Percentiles rank a stretch among this genome's conserved stretches.
Conservation (phyloP, 805 yeast species). For the Hanseniaspora osmophila region DNA sequence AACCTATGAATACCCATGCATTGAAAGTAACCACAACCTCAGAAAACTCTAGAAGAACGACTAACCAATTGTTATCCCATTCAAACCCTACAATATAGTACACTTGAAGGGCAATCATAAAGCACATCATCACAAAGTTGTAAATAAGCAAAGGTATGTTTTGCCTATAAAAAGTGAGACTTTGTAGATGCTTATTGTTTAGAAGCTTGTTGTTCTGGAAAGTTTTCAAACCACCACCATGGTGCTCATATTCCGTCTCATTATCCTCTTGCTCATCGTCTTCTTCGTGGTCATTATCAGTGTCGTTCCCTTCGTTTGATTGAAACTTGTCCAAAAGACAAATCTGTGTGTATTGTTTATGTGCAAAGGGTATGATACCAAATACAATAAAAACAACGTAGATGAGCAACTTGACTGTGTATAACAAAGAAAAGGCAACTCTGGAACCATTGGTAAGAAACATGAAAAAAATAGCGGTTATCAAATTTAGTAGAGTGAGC, state of each 20-base stretch:
- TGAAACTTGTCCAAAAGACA: not conserved
- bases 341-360: not conserved
- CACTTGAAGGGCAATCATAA: not conserved
- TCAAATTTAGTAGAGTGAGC: not conserved
- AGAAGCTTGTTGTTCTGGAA: not conserved
- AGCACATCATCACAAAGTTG: not conserved
- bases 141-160: not conserved
- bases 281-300: not conserved
- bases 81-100: not conserved
- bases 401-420: not conserved
- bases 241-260: not conserved
- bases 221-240: not conserved
- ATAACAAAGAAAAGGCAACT: not conserved
- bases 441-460: not conserved
- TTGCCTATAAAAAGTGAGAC: not conserved
- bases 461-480: not conserved
- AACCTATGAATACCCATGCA: slow-evolving; percentile 22
- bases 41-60: slow-evolving; percentile 11
- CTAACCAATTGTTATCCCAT: slow-evolving; percentile 13
- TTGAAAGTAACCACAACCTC: slow-evolving; percentile 19
- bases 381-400: not conserved
- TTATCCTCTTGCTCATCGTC: not conserved
- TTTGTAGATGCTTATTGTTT: not conserved
- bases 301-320: not conserved
- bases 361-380: not conserved